Percentiles rank a stretch among this genome's conserved stretches.
Evolutionary conservation across 2,329 filamentous ascomycete genomes (phyloP).

Genomic region (Penicillium olsonii): DNA sequence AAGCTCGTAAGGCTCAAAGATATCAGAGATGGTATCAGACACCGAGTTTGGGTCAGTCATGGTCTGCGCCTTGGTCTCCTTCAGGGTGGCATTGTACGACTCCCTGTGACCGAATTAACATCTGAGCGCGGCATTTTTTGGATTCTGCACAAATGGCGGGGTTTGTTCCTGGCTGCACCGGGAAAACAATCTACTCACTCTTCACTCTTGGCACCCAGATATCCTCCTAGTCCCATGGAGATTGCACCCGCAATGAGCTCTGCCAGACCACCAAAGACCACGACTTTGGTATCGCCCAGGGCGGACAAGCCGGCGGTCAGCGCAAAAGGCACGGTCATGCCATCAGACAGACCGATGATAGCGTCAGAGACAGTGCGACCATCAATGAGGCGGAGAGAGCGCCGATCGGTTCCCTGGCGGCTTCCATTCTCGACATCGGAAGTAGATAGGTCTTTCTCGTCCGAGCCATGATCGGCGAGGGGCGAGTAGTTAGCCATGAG

Average conservation of each 20-base stretch:
- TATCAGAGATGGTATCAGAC: conserved; percentile 35
- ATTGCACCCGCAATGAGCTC: conserved; percentile 76
- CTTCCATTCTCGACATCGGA: conserved; percentile 19
- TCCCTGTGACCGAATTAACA: conserved; percentile 26
- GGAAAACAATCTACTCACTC: conserved; percentile 27
- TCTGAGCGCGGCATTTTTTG: background rate
- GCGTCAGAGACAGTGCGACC: conserved; percentile 54
- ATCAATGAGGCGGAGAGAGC: conserved; percentile 33
- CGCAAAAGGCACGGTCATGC: conserved; percentile 77
- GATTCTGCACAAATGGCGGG: no score
- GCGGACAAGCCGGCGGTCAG: conserved; percentile 68
- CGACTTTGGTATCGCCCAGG: conserved; percentile 64
- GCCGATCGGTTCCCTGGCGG: conserved; percentile 22
- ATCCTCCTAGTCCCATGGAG: conserved; percentile 75
- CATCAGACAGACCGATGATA: conserved; percentile 76
- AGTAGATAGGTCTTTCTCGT: conserved; percentile 30
- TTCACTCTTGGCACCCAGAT: conserved; percentile 61
- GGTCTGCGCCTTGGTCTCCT: conserved; percentile 37
- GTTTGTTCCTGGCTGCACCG: background rate
- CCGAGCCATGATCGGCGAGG: conserved; percentile 21
- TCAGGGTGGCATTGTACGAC: conserved; percentile 42
- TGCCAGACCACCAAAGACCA: conserved; percentile 71
- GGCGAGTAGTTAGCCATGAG: conserved; percentile 33
- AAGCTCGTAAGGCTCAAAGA: conserved; percentile 43
- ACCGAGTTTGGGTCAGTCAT: conserved; percentile 33